Conservation (phyloP, 495 filamentous ascomycete genomes). For the Aspergillus hancockii region DNA sequence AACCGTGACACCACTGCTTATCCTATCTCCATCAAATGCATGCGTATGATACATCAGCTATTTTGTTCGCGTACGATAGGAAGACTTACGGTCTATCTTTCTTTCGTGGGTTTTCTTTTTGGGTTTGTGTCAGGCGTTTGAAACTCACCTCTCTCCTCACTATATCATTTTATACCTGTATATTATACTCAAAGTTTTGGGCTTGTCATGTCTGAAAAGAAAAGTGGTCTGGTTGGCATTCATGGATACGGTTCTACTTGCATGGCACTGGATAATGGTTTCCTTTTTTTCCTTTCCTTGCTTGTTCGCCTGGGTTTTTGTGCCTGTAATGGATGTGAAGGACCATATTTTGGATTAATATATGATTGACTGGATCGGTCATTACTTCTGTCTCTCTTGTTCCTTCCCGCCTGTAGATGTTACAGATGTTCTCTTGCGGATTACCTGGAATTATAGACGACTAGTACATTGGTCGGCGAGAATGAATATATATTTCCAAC, state of each 20-base stretch:
- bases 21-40: constrained; percentile 31
- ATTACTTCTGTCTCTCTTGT: neutral
- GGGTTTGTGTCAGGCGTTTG: constrained; percentile 20
- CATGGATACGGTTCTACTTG: constrained; percentile 10
- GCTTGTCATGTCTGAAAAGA: constrained; percentile 11
- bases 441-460: too few species aligned
- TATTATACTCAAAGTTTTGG: constrained; percentile 13
- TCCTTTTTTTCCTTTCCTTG: constrained; percentile 1
- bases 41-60: constrained; percentile 43
- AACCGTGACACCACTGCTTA: constrained; percentile 5
- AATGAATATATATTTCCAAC: too few species aligned
- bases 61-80: constrained; percentile 32
- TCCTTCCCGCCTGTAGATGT: neutral
- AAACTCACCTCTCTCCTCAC: constrained; percentile 41
- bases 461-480: too few species aligned
- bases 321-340: neutral
- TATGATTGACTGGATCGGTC: constrained; percentile 6
- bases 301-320: neutral
- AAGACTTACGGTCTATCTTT: constrained; percentile 39
- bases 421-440: too few species aligned
- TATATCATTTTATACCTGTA: constrained; percentile 31
- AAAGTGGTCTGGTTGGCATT: constrained; percentile 15
- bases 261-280: constrained; percentile 7
- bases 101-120: constrained; percentile 28
- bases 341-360: neutral